Conservation (phyloP, 441 rosid genomes). For the Croton setiger region DNA sequence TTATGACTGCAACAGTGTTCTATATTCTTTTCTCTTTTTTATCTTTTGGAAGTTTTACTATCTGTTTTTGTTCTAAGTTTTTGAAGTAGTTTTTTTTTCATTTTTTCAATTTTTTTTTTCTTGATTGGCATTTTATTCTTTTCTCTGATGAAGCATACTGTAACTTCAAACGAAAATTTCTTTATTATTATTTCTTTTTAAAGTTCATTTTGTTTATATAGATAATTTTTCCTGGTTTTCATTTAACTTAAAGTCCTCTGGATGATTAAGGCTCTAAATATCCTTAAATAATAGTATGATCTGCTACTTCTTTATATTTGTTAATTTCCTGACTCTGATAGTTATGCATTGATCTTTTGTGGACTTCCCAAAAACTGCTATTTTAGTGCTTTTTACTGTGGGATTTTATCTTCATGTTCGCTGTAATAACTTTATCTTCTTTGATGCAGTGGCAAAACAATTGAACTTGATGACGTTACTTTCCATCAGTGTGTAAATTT, state of each 20-base stretch:
- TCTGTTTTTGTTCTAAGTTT: too few relatives aligned
- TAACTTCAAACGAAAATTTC: too few relatives aligned
- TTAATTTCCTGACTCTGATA: not conserved
- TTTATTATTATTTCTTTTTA: not conserved
- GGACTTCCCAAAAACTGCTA: not conserved
- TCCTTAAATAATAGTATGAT: not conserved
- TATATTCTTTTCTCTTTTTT: too few relatives aligned
- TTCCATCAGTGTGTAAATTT: constrained; percentile 98
- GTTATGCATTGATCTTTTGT: not conserved
- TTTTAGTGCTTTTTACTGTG: not conserved
- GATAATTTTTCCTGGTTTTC: not conserved
- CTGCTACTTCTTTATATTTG: not conserved
- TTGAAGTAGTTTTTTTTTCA: too few relatives aligned
- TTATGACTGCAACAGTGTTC: constrained; percentile 4
- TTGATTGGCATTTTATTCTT: not conserved
- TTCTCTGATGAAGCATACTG: too few relatives aligned
- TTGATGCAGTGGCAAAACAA: constrained; percentile 90
- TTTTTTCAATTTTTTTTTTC: not conserved
- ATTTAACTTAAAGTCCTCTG: constrained; percentile 1
- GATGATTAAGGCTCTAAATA: not conserved
- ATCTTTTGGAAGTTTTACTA: too few relatives aligned
- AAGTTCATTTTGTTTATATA: not conserved
- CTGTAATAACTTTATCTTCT: constrained; percentile 9
- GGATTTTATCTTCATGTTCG: not conserved
- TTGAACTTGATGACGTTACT: constrained; percentile 98